These are phyloP conservation scores for Passalora sequoiae DNA, from an alignment of 2,329 filamentous ascomycete genomes.

Conservation along the genomic window DNA sequence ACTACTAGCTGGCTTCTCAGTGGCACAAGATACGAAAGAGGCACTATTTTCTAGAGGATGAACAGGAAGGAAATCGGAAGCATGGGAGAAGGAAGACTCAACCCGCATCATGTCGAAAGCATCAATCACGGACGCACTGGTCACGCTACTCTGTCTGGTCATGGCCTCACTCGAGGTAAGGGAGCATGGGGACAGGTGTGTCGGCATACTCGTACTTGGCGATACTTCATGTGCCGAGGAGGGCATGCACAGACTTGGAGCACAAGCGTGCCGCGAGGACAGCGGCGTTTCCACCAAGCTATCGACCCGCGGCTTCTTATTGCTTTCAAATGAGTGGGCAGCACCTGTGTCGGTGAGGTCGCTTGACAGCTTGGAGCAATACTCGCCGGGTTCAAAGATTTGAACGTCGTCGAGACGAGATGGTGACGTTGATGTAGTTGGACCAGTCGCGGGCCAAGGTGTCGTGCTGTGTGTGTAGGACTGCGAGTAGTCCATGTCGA, in stretches of 20 bases:
- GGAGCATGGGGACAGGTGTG: conserved; percentile 26
- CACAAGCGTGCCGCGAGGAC: conserved; percentile 15
- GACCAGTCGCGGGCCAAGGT: conserved; percentile 13
- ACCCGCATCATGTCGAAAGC: conserved; percentile 42
- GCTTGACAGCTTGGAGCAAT: conserved; percentile 25
- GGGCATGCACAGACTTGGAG: conserved; percentile 18
- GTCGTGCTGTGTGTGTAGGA: conserved; percentile 25
- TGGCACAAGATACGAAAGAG: conserved; percentile 24
- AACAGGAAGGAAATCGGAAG: conserved; percentile 27
- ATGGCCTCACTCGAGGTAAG: conserved; percentile 32
- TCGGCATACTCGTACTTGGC: conserved; percentile 28
- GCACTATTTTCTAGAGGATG: conserved; percentile 22
- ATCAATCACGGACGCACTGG: conserved; percentile 38
- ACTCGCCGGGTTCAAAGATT: conserved; percentile 28
- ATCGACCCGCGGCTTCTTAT: conserved; percentile 25
- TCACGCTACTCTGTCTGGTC: conserved; percentile 44
- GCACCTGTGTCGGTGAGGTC: conserved; percentile 19
- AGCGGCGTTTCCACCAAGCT: conserved; percentile 14
- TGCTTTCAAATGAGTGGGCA: conserved; percentile 12
- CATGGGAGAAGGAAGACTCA: conserved; percentile 37
- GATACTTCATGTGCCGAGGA: conserved; percentile 20
- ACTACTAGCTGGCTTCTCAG: conserved; percentile 24
- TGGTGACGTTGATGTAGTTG: conserved; percentile 30
- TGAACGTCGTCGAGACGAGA: conserved; percentile 17
- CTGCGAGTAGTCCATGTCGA: conserved; percentile 23